A percentile compares a stretch with the other conserved stretches of the same genome.
phyloP scores from a whole-genome alignment of 768 basidiomycete genomes.

The Boletus vinaceobasis region DNA sequence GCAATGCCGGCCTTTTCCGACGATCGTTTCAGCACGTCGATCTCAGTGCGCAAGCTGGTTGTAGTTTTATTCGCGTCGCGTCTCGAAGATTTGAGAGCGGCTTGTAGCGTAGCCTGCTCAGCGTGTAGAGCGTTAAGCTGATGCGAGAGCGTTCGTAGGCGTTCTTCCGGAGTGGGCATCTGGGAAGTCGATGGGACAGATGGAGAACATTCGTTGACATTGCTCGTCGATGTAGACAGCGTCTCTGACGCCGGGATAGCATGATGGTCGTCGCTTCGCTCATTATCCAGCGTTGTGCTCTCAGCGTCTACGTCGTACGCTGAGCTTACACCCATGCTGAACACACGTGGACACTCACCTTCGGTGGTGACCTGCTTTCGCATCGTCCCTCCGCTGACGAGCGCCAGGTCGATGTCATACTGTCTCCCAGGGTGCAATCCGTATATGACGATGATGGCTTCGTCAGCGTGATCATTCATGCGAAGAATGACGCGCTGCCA shows the following conservation, averaged over 20 bases:
- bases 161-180: constrained; percentile 58
- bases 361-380: constrained; percentile 68
- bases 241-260: constrained; percentile 9
- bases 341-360: constrained; percentile 35
- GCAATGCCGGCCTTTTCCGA: constrained; percentile 73
- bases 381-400: constrained; percentile 62
- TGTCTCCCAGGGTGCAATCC: constrained; percentile 84
- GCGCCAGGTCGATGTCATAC: constrained; percentile 84
- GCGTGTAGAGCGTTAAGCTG: constrained; percentile 57
- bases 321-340: constrained; percentile 4
- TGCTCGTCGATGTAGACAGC: constrained; percentile 29
- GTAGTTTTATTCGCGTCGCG: constrained; percentile 83
- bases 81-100: constrained; percentile 72
- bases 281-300: constrained; percentile 20
- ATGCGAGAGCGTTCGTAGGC: constrained; percentile 60
- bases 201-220: constrained; percentile 9
- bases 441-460: constrained; percentile 89
- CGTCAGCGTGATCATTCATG: constrained; percentile 76
- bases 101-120: constrained; percentile 66
- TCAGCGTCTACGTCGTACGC: constrained; percentile 17
- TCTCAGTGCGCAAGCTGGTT: constrained; percentile 76
- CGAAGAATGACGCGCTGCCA: constrained; percentile 81
- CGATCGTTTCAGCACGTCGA: constrained; percentile 77
- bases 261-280: constrained; percentile 18
- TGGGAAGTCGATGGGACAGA: constrained; percentile 27